phyloP scores from a whole-genome alignment of 768 basidiomycete species.

The Sarcodon aspratus region DNA sequence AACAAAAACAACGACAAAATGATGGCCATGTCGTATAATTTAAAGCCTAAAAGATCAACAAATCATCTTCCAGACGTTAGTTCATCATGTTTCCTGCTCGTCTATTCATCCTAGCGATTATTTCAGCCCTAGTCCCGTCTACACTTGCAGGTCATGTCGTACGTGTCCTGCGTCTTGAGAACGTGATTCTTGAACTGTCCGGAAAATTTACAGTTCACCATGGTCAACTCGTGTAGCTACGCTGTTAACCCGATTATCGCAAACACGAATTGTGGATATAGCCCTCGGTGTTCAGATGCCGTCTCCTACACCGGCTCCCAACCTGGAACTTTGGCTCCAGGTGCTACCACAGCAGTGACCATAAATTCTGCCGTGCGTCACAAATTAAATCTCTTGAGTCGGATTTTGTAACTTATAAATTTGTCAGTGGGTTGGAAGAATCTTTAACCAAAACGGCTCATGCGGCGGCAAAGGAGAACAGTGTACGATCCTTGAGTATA shows the following conservation, averaged over 20 bases:
- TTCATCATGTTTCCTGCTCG: too few relatives aligned
- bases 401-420: too few relatives aligned
- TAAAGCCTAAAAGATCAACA: too few relatives aligned
- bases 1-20: too few relatives aligned
- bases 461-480: constrained; percentile 27
- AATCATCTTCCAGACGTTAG: too few relatives aligned
- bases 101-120: too few relatives aligned
- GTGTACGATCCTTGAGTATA: constrained; percentile 28
- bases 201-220: constrained; percentile 10
- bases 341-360: constrained; percentile 17
- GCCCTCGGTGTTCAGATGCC: constrained; percentile 16
- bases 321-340: constrained; percentile 16
- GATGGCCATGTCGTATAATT: too few relatives aligned
- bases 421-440: constrained; percentile 30
- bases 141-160: too few relatives aligned
- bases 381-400: too few relatives aligned
- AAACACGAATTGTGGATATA: constrained; percentile 29
- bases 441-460: constrained; percentile 24
- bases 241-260: constrained; percentile 23
- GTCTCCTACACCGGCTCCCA: constrained; percentile 22
- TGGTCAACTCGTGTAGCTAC: constrained; percentile 22
- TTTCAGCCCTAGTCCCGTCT: too few relatives aligned
- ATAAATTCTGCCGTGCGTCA: constrained; percentile 4
- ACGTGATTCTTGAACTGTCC: too few relatives aligned
- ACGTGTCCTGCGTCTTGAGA: too few relatives aligned